Base-by-base conservation (phyloP, 2,329 filamentous ascomycete species). In the Aspergillus tubingensis region DNA sequence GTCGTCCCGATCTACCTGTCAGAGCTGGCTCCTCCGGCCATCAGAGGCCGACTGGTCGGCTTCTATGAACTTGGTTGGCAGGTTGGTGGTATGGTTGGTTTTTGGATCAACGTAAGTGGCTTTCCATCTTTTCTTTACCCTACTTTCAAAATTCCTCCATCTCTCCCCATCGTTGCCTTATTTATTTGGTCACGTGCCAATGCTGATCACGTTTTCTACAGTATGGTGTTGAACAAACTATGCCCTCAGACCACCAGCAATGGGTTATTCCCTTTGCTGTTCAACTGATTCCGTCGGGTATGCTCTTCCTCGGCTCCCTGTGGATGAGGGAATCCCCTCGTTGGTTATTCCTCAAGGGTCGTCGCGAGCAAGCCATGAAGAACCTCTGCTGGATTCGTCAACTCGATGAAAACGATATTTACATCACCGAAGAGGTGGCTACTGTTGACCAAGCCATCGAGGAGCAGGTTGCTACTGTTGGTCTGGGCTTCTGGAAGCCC, bases 401-500 rank as follows among this genome's bases (percentile, higher is more conserved):
- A 6, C 74, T 81, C 11, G 70, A 78, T 6, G 61, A 65, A 15
- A 61, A 68, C 5, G 69, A 79, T 62, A 76, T 85, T 11, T 92
- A 92, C 70, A 88, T 93, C 51, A 77, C 88, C 2, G 89, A 92
- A 72, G 90, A 93, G 74, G 80, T 92, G 17, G 81, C 82, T 53
- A 87, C 83, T 63, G 88, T 92, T 57, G 88, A 92, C 54, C 81
- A 83, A 11, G 88, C 90, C 10, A 78, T 91, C 21, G 87, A 91
- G 65, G 77, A 84, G 19, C 88, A 88, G 72, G 79, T 82, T 52
- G 73, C 78, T 3, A 82, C 84, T 27, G 83, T 91, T 38, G 90
- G 90, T 10, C 77, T 84, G 15, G 89, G 90, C 2, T 91, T 92
- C 81, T 91, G 87, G 86, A 86, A 88, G 75, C 88, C 88, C 0